Conservation (phyloP, 768 basidiomycete species). For the Suillus fuscotomentosus region DNA sequence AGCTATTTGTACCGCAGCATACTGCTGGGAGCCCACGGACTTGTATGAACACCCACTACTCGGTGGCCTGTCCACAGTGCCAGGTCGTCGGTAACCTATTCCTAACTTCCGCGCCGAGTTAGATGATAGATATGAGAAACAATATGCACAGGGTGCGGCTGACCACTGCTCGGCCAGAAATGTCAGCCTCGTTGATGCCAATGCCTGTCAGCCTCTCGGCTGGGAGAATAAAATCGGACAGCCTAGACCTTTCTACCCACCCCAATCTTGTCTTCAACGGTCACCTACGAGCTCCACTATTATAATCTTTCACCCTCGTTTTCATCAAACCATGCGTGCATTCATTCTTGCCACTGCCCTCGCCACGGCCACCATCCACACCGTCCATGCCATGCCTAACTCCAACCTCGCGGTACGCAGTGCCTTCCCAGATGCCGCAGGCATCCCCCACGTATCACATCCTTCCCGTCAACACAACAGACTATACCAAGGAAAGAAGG, state of each 20-base stretch:
- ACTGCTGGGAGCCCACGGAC: neutral
- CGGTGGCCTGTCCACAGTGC: neutral
- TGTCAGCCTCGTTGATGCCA: neutral
- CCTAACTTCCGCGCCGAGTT: neutral
- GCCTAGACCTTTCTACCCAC: neutral
- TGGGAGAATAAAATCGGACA: neutral
- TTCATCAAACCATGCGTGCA: slow-evolving; percentile 22
- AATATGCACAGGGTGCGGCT: neutral
- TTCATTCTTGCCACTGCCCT: slow-evolving; percentile 24
- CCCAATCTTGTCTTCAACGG: neutral
- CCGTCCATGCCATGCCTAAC: slow-evolving; percentile 21
- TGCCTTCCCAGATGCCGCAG: slow-evolving; percentile 15
- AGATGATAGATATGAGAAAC: neutral
- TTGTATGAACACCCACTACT: neutral
- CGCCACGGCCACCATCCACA: slow-evolving; percentile 15
- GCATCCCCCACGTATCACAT: slow-evolving; percentile 25
- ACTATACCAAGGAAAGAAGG: slow-evolving; percentile 10
- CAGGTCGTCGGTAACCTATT: neutral
- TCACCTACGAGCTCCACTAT: neutral
- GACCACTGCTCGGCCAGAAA: neutral
- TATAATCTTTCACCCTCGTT: neutral
- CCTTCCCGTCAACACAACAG: slow-evolving; percentile 31
- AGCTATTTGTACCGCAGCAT: neutral
- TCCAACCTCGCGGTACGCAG: slow-evolving; percentile 19
- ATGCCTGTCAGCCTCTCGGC: neutral